A percentile compares a stretch with the other conserved stretches of the same genome.
Evolutionary conservation across 306 rosid genomes (phyloP).

Genomic region (Trifolium dubium): DNA sequence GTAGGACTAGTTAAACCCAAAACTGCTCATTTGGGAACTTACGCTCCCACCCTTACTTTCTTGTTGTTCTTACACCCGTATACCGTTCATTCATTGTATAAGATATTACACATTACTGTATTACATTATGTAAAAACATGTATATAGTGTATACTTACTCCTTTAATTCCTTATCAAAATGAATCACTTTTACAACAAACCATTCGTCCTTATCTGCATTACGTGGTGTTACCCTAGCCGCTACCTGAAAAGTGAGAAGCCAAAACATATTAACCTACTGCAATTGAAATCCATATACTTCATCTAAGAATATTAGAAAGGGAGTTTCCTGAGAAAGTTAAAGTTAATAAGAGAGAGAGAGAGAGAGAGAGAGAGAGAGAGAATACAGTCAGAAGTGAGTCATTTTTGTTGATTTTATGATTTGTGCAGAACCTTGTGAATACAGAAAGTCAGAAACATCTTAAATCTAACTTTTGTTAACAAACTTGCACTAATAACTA

Average conservation of each 20-base stretch:
- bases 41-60: background rate
- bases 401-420: constrained; percentile 1
- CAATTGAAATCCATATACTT: constrained; percentile 25
- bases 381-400: background rate
- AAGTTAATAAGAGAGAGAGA: background rate
- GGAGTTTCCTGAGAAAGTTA: background rate
- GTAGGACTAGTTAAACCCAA: constrained; percentile 16
- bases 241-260: constrained; percentile 66
- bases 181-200: constrained; percentile 93
- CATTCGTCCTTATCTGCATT: constrained; percentile 95
- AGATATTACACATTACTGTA: background rate
- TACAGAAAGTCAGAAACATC: background rate
- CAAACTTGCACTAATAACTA: constrained; percentile 9
- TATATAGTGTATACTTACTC: constrained; percentile 65
- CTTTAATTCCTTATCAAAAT: constrained; percentile 91
- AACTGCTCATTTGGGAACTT: background rate
- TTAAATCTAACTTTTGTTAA: background rate
- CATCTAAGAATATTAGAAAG: constrained; percentile 10
- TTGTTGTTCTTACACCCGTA: constrained; percentile 1
- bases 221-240: constrained; percentile 87
- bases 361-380: too few relatives aligned
- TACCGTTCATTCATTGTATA: constrained; percentile 1
- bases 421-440: constrained; percentile 3
- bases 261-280: constrained; percentile 41
- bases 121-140: constrained; percentile 2